phyloP scores from a whole-genome alignment of 352 stramenopile species.

The Phytopythium ostracodes region DNA sequence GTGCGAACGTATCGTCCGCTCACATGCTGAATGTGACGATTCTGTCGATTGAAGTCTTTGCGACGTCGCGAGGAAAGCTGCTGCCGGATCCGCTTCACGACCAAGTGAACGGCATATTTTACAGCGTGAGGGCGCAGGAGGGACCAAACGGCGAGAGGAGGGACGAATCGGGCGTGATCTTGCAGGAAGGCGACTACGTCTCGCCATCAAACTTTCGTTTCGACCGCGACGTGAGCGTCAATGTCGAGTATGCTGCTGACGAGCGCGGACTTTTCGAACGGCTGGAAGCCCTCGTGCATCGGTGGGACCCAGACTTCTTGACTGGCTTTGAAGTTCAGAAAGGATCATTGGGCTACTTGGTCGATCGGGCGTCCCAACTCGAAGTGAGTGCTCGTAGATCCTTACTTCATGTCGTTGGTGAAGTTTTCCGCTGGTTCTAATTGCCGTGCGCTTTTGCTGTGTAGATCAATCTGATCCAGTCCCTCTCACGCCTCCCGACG shows the following conservation, averaged over 20 bases:
- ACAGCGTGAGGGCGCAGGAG: conserved; percentile 71
- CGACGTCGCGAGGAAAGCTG: conserved; percentile 44
- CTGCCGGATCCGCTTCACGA: conserved; percentile 72
- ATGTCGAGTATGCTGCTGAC: conserved; percentile 16
- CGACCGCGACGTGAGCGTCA: neutral
- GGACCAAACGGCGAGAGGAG: conserved; percentile 47
- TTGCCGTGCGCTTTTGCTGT: neutral
- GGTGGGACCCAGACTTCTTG: conserved; percentile 89
- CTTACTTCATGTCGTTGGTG: conserved; percentile 12
- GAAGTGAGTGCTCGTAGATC: conserved; percentile 29
- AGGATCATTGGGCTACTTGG: conserved; percentile 68
- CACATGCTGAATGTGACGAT: conserved; percentile 72
- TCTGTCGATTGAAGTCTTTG: conserved; percentile 76
- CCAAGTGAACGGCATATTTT: conserved; percentile 57
- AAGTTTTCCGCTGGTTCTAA: conserved; percentile 3
- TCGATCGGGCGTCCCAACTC: conserved; percentile 59
- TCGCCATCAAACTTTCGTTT: conserved; percentile 1
- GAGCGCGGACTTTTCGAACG: conserved; percentile 59
- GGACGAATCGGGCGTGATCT: conserved; percentile 11
- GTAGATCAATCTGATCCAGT: conserved; percentile 72
- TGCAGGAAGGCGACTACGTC: neutral
- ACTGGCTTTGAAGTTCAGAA: conserved; percentile 87
- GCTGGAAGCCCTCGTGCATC: conserved; percentile 49
- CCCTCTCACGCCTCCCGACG: conserved; percentile 53
- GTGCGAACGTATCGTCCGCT: conserved; percentile 11